phyloP scores from a whole-genome alignment of 2,329 filamentous ascomycete species.

The Trichoderma atroviride region DNA sequence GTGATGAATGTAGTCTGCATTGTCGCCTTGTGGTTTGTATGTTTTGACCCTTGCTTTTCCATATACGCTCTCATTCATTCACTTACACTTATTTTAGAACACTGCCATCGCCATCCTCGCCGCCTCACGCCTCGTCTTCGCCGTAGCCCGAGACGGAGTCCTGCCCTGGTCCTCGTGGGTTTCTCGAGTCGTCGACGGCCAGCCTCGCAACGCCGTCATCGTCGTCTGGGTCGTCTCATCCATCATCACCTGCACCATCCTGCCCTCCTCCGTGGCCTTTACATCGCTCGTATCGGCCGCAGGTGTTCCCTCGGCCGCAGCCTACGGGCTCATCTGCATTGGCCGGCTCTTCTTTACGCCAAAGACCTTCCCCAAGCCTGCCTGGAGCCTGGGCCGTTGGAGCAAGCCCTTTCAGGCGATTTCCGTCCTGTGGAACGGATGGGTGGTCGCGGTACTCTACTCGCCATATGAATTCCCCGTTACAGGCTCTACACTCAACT shows the following conservation, averaged over 20 bases:
- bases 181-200: conserved; percentile 55
- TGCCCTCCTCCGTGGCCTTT: conserved; percentile 57
- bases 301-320: conserved; percentile 54
- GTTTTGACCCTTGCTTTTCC: conserved; percentile 32
- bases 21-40: conserved; percentile 53
- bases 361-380: conserved; percentile 49
- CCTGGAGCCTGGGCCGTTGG: conserved; percentile 48
- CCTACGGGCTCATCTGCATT: conserved; percentile 55
- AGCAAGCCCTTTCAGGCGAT: conserved; percentile 53
- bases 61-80: neutral
- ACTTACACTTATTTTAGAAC: conserved; percentile 45
- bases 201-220: conserved; percentile 62
- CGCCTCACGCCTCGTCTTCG: conserved; percentile 63
- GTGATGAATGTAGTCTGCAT: conserved; percentile 64
- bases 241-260: conserved; percentile 60
- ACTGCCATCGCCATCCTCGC: conserved; percentile 62
- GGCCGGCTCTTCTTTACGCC: conserved; percentile 52
- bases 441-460: conserved; percentile 52
- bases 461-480: conserved; percentile 52
- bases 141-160: conserved; percentile 63
- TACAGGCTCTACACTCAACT: conserved; percentile 47
- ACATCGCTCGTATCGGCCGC: conserved; percentile 57
- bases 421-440: conserved; percentile 52
- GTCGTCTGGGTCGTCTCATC: conserved; percentile 59
- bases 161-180: conserved; percentile 63